phyloP scores from a whole-genome alignment of 2,329 filamentous ascomycete species.

The Calonectria crousiana region DNA sequence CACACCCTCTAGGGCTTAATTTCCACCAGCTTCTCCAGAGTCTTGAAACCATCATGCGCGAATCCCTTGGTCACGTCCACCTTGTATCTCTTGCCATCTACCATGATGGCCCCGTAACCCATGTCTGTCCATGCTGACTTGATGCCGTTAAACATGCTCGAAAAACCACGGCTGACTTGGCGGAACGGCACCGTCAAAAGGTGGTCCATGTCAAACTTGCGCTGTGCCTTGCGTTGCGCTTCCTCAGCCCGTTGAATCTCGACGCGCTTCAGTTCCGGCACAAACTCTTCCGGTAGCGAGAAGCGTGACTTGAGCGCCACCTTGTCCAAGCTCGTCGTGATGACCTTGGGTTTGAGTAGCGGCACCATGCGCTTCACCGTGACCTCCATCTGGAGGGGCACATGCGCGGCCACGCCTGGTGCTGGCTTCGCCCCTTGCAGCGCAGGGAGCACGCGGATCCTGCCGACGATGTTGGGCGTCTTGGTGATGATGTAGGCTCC shows the following conservation, averaged over 20 bases:
- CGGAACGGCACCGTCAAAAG: constrained; percentile 70
- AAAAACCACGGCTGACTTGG: constrained; percentile 57
- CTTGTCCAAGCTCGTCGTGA: constrained; percentile 51
- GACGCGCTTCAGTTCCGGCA: constrained; percentile 50
- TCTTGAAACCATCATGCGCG: constrained; percentile 69
- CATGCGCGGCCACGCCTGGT: constrained; percentile 32
- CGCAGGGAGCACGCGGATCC: constrained; percentile 67
- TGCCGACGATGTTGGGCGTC: constrained; percentile 68
- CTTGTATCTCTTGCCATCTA: constrained; percentile 65
- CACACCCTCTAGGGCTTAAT: constrained; percentile 34
- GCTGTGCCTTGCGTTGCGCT: constrained; percentile 52
- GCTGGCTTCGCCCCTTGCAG: constrained; percentile 31
- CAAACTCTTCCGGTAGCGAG: constrained; percentile 53
- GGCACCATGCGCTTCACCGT: constrained; percentile 64
- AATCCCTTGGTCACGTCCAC: constrained; percentile 69
- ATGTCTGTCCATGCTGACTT: constrained; percentile 66
- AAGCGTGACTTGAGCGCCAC: constrained; percentile 53
- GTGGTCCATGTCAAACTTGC: constrained; percentile 66
- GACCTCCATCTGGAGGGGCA: constrained; percentile 63
- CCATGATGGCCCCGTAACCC: constrained; percentile 65
- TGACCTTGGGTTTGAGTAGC: constrained; percentile 57
- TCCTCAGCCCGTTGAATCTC: constrained; percentile 52
- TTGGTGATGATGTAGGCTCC: constrained; percentile 71
- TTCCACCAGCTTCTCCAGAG: constrained; percentile 67
- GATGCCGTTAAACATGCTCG: constrained; percentile 58